Evolutionary conservation across 768 basidiomycete species (phyloP).

Genomic region (Kwoniella dendrophila): DNA sequence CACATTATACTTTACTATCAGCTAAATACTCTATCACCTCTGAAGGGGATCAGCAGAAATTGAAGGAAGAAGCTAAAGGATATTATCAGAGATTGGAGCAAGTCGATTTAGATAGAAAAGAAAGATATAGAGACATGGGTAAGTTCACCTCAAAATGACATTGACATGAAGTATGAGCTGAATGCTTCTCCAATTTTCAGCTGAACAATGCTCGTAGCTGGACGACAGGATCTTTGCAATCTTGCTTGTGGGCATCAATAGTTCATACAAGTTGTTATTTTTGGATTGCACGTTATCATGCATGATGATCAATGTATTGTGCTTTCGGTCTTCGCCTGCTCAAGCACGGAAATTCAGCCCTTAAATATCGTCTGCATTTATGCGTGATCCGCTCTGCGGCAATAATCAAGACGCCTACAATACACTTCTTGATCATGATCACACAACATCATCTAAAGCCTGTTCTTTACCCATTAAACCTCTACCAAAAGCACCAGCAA

Average conservation of each 20-base stretch:
- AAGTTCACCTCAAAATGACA: not conserved
- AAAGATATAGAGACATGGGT: conserved; percentile 63
- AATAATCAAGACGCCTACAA: too few species aligned
- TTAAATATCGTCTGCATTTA: too few species aligned
- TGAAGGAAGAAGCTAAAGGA: conserved; percentile 60
- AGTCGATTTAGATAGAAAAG: conserved; percentile 68
- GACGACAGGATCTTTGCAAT: too few species aligned
- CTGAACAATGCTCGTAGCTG: not conserved
- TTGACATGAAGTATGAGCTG: not conserved
- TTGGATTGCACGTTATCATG: too few species aligned
- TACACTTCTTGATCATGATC: not conserved
- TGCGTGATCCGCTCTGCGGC: not conserved
- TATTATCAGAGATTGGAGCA: conserved; percentile 60
- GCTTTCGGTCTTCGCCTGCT: too few species aligned
- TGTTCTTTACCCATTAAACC: conserved; percentile 31
- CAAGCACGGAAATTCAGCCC: too few species aligned
- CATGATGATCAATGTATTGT: too few species aligned
- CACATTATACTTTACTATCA: conserved; percentile 77
- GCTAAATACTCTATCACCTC: conserved; percentile 57
- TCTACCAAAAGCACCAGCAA: conserved; percentile 56
- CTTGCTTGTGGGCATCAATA: too few species aligned
- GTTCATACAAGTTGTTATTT: too few species aligned
- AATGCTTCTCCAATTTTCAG: not conserved
- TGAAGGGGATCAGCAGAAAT: conserved; percentile 33
- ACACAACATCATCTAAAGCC: conserved; percentile 15